Conservation (phyloP, 202 grass and related monocot species). For the Brachypodium distachyon region DNA sequence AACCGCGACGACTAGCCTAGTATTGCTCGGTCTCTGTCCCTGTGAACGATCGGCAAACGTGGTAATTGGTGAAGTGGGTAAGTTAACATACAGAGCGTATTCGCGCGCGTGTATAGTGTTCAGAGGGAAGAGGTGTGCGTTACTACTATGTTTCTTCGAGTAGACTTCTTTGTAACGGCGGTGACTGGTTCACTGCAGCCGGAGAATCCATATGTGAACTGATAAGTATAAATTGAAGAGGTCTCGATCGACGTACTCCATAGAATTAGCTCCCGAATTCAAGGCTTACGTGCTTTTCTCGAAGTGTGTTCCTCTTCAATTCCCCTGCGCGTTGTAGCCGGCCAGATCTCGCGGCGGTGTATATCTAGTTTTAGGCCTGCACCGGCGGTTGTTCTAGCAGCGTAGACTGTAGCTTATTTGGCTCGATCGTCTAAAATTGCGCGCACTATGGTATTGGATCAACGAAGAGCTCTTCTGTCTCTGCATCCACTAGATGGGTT, state of each 20-base stretch:
- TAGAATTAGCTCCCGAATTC: no score
- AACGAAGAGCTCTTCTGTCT: conserved; percentile 1
- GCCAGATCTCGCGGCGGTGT: background rate
- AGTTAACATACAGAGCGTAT: background rate
- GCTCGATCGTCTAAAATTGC: background rate
- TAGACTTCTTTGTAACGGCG: background rate
- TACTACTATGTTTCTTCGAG: background rate
- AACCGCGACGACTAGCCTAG: background rate
- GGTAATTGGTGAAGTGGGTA: background rate
- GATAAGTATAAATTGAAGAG: no score
- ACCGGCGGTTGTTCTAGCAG: background rate
- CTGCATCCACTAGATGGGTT: background rate
- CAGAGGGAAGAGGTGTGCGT: background rate
- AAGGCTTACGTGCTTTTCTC: no score
- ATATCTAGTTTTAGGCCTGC: background rate
- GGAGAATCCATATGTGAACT: background rate
- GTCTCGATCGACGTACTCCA: no score
- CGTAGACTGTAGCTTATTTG: background rate
- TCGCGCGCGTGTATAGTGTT: background rate
- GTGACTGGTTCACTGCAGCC: background rate
- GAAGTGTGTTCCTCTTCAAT: background rate
- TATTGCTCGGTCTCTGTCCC: no score
- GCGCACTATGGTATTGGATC: conserved; percentile 11
- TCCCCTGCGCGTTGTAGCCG: background rate
- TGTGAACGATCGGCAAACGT: background rate